Evolutionary conservation across 1,139 yeast species (phyloP).

Genomic region (Blastobotrys serpentis): DNA sequence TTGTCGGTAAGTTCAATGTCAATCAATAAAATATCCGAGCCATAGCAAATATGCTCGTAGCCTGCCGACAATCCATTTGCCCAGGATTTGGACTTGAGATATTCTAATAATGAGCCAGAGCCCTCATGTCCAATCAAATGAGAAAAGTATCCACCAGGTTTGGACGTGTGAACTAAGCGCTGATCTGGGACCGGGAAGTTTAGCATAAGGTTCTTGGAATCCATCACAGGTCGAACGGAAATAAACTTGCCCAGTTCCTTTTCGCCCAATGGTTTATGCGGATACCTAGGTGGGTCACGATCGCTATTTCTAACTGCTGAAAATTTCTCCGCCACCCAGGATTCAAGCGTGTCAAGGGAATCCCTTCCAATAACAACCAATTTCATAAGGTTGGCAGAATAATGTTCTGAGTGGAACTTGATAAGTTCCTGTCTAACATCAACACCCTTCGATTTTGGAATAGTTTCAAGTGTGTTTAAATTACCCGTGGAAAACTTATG

Average conservation of each 20-base stretch:
- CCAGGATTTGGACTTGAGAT: slow-evolving; percentile 72
- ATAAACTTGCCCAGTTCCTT: slow-evolving; percentile 55
- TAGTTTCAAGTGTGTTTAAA: slow-evolving; percentile 55
- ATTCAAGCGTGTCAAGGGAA: slow-evolving; percentile 63
- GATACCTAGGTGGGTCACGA: slow-evolving; percentile 51
- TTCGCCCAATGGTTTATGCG: slow-evolving; percentile 42
- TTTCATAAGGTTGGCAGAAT: slow-evolving; percentile 81
- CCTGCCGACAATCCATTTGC: slow-evolving; percentile 80
- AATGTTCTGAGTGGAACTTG: slow-evolving; percentile 55
- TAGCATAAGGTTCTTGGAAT: slow-evolving; percentile 63
- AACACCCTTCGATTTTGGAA: slow-evolving; percentile 50
- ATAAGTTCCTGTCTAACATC: slow-evolving; percentile 70
- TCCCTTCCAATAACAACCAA: slow-evolving; percentile 83
- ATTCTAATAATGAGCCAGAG: slow-evolving; percentile 72
- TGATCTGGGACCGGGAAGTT: slow-evolving; percentile 76
- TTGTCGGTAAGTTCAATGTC: slow-evolving; percentile 72
- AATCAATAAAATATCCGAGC: slow-evolving; percentile 62
- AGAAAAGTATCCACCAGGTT: slow-evolving; percentile 68
- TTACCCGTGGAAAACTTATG: slow-evolving; percentile 76
- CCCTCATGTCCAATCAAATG: slow-evolving; percentile 93
- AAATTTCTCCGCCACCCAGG: slow-evolving; percentile 71
- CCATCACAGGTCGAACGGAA: slow-evolving; percentile 80
- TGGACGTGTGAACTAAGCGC: slow-evolving; percentile 58
- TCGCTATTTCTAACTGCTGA: slow-evolving; percentile 58
- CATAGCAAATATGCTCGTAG: slow-evolving; percentile 64